Percentiles rank a stretch among this genome's conserved stretches.
Conservation (phyloP, 2,329 filamentous ascomycete genomes). For the Colletotrichum liriopes region DNA sequence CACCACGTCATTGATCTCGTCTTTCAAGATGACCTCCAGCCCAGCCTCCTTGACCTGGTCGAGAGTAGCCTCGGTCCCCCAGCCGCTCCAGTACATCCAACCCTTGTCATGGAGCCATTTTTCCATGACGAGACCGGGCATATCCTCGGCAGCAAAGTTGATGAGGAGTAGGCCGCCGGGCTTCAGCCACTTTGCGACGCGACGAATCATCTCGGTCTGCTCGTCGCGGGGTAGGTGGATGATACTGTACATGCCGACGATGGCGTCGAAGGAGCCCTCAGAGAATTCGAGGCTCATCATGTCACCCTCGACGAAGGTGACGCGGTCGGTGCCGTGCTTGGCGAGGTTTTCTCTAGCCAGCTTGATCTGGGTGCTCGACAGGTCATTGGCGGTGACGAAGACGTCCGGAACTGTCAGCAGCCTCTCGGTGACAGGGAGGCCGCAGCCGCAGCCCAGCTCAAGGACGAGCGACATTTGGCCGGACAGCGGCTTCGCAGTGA, state of each 20-base stretch:
- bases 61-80: conserved; percentile 54
- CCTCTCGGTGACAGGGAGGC: conserved; percentile 54
- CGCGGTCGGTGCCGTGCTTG: conserved; percentile 37
- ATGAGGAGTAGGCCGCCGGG: conserved; percentile 66
- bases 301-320: conserved; percentile 55
- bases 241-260: conserved; percentile 68
- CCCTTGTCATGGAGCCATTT: conserved; percentile 58
- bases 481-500: conserved; percentile 24
- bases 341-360: conserved; percentile 45
- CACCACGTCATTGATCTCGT: conserved; percentile 51
- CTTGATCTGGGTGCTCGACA: conserved; percentile 57
- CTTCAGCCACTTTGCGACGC: conserved; percentile 64
- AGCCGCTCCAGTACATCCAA: conserved; percentile 63
- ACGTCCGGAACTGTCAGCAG: conserved; percentile 50
- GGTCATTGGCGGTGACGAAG: conserved; percentile 57
- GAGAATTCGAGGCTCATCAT: conserved; percentile 56
- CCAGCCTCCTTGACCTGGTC: conserved; percentile 50
- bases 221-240: conserved; percentile 69
- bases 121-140: conserved; percentile 50
- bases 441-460: conserved; percentile 61
- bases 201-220: conserved; percentile 62
- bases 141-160: conserved; percentile 58
- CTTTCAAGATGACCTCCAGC: conserved; percentile 52
- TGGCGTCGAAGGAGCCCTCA: conserved; percentile 59
- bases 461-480: conserved; percentile 48